phyloP scores from a whole-genome alignment of 2,329 filamentous ascomycete species.

The Aureobasidium sp. region DNA sequence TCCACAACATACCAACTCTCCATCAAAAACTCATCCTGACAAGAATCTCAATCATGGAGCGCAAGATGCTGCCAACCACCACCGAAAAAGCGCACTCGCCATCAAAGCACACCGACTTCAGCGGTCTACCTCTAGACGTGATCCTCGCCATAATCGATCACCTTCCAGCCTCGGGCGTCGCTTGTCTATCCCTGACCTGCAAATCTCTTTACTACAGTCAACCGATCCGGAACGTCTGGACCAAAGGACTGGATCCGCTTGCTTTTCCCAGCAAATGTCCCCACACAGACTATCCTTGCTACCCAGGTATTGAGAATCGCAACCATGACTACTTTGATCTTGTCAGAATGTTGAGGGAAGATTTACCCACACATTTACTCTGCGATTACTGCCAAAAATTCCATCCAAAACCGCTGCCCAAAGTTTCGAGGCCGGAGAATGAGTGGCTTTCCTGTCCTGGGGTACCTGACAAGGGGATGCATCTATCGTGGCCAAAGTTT shows the following conservation, averaged over 20 bases:
- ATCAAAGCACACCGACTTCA: not conserved
- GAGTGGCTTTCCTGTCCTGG: not conserved
- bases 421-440: not conserved
- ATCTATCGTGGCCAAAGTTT: not conserved
- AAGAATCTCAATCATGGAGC: not conserved
- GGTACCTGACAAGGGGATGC: not conserved
- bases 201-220: not conserved
- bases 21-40: not conserved
- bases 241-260: not conserved
- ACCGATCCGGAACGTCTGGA: not conserved
- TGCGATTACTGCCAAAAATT: not conserved
- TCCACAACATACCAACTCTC: not conserved
- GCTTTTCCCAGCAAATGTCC: too few relatives aligned
- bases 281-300: not conserved
- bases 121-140: not conserved
- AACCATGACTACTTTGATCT: not conserved
- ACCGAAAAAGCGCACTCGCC: not conserved
- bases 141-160: not conserved
- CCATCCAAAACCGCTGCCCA: not conserved
- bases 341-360: not conserved
- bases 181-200: not conserved
- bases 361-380: not conserved
- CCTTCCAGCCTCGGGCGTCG: not conserved
- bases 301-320: not conserved
- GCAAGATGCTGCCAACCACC: not conserved